Base-by-base conservation (phyloP, 2,329 filamentous ascomycete genomes). In the Mycosphaerella sp. region DNA sequence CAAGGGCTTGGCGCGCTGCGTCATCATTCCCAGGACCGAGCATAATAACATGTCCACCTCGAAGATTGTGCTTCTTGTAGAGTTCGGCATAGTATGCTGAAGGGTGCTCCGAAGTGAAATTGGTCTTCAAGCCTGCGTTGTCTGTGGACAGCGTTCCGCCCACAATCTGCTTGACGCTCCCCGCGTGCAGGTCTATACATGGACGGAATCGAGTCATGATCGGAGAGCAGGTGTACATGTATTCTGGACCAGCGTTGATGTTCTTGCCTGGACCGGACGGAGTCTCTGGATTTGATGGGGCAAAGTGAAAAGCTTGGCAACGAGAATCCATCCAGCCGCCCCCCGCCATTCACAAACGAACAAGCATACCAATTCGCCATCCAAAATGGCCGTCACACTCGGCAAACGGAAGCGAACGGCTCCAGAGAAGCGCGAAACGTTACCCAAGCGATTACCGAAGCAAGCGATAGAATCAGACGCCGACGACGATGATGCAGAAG, bases 91-190 rank as follows among this genome's bases (percentile, higher is more conserved):
- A 98, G 73, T 95, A 79, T 3, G 80, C 79, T 2, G 93, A 82
- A 8, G 90, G 86, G 55, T 91, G 83, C 43, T 84, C 80, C 8
- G 93, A 96, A 55, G 95, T 85, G 73, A 89, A 90, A 71, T 98
- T 98, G 42, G 91, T 97, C 73, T 89, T 86, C 50, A 97, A 78
- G 25, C 60, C 62, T 6, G 63, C 49, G 40, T 60, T 56, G 28
- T 62, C 57, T 16, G 54, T 79, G 79, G 71, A 86, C 56, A 98
- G 79, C 1, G 93, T 97, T 53, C 93, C 91, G 61, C 93, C 93
- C 36, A 98, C 90, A 62, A 98, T 98, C 71, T 98, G 93, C 75
- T 98, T 98, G 53, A 98, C 93, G 67, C 91, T 85, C 12, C 93
- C 93, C n/a, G 90, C 85, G 70, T 98, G 93, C 47, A 98, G 80